phyloP scores from a whole-genome alignment of 2,329 filamentous ascomycete species.

The Alternaria metachromatica region DNA sequence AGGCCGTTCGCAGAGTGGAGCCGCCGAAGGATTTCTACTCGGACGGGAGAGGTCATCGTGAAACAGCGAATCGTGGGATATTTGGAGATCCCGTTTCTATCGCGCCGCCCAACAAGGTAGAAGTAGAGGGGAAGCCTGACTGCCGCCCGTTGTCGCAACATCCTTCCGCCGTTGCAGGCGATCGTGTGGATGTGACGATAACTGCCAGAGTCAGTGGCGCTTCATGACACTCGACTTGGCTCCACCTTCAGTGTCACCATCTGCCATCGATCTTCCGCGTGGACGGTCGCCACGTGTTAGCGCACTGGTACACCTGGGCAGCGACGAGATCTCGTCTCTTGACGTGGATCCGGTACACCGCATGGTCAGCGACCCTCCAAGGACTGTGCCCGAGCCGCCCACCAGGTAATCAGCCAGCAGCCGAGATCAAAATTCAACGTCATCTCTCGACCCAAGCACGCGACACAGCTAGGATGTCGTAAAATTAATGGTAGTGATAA shows the following conservation, averaged over 20 bases:
- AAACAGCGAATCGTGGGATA: constrained; percentile 23
- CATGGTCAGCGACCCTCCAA: constrained; percentile 3
- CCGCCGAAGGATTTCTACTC: constrained; percentile 4
- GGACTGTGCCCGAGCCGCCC: constrained; percentile 5
- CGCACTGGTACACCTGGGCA: constrained; percentile 3
- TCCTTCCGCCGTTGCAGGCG: constrained; percentile 13
- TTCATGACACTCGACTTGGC: constrained; percentile 17
- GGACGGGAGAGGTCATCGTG: constrained; percentile 21
- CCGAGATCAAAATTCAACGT: constrained; percentile 18
- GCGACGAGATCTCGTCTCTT: constrained; percentile 1
- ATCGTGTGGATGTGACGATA: constrained; percentile 7
- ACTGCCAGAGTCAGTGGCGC: constrained; percentile 13
- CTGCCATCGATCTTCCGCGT: constrained; percentile 12
- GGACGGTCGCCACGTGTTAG: constrained; percentile 20
- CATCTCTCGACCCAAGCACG: constrained; percentile 24
- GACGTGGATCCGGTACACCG: constrained; percentile 7
- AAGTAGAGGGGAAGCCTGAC: constrained; percentile 12
- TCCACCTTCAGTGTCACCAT: constrained; percentile 20
- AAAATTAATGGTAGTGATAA: constrained; percentile 12
- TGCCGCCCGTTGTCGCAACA: constrained; percentile 17
- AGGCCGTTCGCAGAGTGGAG: constrained; percentile 13
- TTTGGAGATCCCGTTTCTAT: constrained; percentile 21
- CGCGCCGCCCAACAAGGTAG: constrained; percentile 14
- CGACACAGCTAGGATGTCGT: constrained; percentile 6
- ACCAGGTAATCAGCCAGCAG: constrained; percentile 3